Evolutionary conservation across 2,329 filamentous ascomycete species (phyloP).

Genomic region (Camptophora hylomeconis): DNA sequence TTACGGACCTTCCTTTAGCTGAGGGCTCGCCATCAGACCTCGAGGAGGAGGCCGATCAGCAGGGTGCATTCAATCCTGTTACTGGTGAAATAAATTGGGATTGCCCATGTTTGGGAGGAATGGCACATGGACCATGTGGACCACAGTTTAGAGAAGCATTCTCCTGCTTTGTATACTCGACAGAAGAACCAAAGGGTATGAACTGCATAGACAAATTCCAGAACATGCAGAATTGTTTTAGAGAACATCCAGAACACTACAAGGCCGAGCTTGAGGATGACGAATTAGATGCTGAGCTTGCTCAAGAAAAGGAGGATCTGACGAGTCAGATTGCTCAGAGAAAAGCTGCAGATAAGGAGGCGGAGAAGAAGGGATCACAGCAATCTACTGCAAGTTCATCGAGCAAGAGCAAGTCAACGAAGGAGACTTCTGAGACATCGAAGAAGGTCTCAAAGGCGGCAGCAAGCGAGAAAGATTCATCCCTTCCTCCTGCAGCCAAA

Average conservation of each 20-base stretch:
- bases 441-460: not conserved
- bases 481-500: not conserved
- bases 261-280: slow-evolving; percentile 77
- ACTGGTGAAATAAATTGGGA: slow-evolving; percentile 99
- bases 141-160: slow-evolving; percentile 93
- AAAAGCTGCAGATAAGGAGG: slow-evolving; percentile 7
- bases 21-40: slow-evolving; percentile 37
- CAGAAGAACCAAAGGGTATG: slow-evolving; percentile 91
- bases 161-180: slow-evolving; percentile 95
- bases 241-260: slow-evolving; percentile 83
- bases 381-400: slow-evolving; percentile 12
- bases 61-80: slow-evolving; percentile 95
- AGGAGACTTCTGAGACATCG: not conserved
- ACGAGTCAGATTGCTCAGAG: slow-evolving; percentile 16
- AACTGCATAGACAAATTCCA: slow-evolving; percentile 97
- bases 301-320: slow-evolving; percentile 21
- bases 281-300: slow-evolving; percentile 32
- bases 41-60: slow-evolving; percentile 69
- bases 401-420: slow-evolving; percentile 1
- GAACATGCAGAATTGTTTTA: slow-evolving; percentile 96
- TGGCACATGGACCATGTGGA: slow-evolving; percentile 92
- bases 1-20: slow-evolving; percentile 13
- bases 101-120: slow-evolving; percentile 90
- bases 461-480: slow-evolving; percentile 1
- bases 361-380: slow-evolving; percentile 5